Percentiles rank a stretch among this genome's conserved stretches.
Conservation (phyloP, 1,139 yeast species). For the Saccharomycopsis hybrid region DNA sequence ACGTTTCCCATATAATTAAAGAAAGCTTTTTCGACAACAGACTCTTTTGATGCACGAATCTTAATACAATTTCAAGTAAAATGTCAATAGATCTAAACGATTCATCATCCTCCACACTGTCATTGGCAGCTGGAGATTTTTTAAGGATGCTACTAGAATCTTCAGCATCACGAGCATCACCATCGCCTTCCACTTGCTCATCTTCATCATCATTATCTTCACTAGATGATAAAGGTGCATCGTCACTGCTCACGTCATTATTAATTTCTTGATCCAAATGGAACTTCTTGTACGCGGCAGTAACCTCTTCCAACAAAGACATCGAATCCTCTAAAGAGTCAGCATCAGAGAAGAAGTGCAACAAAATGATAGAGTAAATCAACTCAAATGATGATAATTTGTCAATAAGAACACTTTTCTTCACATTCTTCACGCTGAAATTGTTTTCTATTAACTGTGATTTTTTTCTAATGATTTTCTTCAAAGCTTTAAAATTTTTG, state of each 20-base stretch:
- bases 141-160: background rate
- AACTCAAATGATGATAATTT: constrained; percentile 49
- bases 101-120: constrained; percentile 14
- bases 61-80: constrained; percentile 72
- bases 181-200: background rate
- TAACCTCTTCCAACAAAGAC: constrained; percentile 66
- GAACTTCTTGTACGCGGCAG: constrained; percentile 42
- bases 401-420: constrained; percentile 6
- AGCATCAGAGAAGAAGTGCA: constrained; percentile 76
- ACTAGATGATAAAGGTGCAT: constrained; percentile 28
- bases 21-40: constrained; percentile 66
- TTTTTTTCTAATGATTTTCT: constrained; percentile 36
- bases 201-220: constrained; percentile 10
- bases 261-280: constrained; percentile 27
- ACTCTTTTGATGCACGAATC: constrained; percentile 69
- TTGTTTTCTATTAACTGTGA: constrained; percentile 34
- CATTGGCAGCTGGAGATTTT: background rate
- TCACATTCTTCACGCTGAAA: background rate
- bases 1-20: constrained; percentile 69
- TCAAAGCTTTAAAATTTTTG: constrained; percentile 46
- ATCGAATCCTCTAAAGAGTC: constrained; percentile 55
- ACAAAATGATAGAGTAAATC: constrained; percentile 66
- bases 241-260: constrained; percentile 26
- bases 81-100: constrained; percentile 15
- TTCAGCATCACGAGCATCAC: background rate